phyloP scores from a whole-genome alignment of 83 land plant species.

The Diphasiastrum complanatum region DNA sequence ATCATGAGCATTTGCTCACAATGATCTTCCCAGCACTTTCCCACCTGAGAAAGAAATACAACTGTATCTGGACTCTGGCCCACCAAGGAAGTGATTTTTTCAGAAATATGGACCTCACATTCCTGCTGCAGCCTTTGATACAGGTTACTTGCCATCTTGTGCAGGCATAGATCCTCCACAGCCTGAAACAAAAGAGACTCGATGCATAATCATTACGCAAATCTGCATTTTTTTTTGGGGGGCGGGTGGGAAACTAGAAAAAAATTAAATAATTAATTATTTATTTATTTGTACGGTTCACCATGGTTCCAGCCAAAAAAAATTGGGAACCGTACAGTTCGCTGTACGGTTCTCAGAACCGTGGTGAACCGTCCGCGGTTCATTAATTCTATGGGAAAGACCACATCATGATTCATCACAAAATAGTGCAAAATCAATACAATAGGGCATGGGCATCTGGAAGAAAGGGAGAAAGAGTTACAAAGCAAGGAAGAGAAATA shows the following conservation, averaged over 20 bases:
- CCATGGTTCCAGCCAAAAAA: too few species aligned
- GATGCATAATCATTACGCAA: not conserved
- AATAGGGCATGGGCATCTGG: too few species aligned
- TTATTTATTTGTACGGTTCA: too few species aligned
- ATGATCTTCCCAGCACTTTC: slow-evolving; percentile 95
- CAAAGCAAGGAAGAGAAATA: too few species aligned
- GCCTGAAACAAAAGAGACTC: slow-evolving; percentile 42
- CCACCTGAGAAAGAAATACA: slow-evolving; percentile 87
- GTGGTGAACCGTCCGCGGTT: too few species aligned
- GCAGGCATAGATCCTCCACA: slow-evolving; percentile 86
- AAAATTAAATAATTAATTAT: not conserved
- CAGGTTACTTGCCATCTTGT: slow-evolving; percentile 92
- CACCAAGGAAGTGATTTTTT: slow-evolving; percentile 53
- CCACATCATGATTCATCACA: too few species aligned
- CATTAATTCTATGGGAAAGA: too few species aligned
- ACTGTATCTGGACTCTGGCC: slow-evolving; percentile 92
- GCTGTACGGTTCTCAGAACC: too few species aligned
- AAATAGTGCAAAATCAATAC: too few species aligned
- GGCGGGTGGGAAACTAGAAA: too few species aligned
- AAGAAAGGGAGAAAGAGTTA: too few species aligned
- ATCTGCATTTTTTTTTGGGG: slow-evolving; percentile 1
- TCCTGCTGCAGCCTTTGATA: slow-evolving; percentile 80
- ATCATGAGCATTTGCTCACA: slow-evolving; percentile 98
- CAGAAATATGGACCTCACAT: slow-evolving; percentile 84
- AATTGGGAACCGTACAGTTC: too few species aligned